Conservation (phyloP, 2,329 filamentous ascomycete species). For the Ophiostoma perfectum region DNA sequence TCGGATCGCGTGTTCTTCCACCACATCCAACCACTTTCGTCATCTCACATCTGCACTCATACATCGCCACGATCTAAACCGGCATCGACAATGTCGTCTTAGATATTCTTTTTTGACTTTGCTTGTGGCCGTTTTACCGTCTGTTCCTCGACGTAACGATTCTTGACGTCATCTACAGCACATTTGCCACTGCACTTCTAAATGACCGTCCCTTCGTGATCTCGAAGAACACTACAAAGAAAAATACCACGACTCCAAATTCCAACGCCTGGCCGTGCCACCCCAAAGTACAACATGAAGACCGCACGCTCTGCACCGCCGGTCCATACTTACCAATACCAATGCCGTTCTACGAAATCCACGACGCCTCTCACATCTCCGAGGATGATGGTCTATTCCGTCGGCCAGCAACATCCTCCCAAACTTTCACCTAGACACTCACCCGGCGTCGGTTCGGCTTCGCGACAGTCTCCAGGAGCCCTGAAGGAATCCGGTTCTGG, state of each 20-base stretch:
- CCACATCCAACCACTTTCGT: neutral
- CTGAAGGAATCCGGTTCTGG: slow-evolving; percentile 38
- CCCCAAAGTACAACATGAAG: slow-evolving; percentile 42
- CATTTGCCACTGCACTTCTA: neutral
- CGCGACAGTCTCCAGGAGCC: slow-evolving; percentile 21
- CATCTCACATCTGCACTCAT: neutral
- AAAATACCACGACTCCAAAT: neutral
- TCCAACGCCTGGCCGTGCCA: too few relatives aligned
- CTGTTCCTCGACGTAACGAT: neutral
- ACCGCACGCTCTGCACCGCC: slow-evolving; percentile 39
- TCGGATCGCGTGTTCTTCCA: slow-evolving; percentile 1
- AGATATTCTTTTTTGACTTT: neutral
- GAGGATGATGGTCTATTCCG: slow-evolving; percentile 45
- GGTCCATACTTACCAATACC: slow-evolving; percentile 40
- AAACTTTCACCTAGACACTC: slow-evolving; percentile 45
- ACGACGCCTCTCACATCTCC: slow-evolving; percentile 51
- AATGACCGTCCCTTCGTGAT: too few relatives aligned
- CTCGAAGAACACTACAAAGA: neutral
- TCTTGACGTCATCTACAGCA: neutral
- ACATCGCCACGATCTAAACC: neutral
- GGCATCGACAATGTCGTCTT: slow-evolving; percentile 11
- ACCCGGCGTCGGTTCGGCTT: slow-evolving; percentile 31
- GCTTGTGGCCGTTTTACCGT: neutral
- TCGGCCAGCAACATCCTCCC: slow-evolving; percentile 51
- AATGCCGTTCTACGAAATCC: slow-evolving; percentile 39